These are phyloP conservation scores for Grifola frondosa DNA, from an alignment of 1,284 basidiomycete species.

Conservation along the genomic window DNA sequence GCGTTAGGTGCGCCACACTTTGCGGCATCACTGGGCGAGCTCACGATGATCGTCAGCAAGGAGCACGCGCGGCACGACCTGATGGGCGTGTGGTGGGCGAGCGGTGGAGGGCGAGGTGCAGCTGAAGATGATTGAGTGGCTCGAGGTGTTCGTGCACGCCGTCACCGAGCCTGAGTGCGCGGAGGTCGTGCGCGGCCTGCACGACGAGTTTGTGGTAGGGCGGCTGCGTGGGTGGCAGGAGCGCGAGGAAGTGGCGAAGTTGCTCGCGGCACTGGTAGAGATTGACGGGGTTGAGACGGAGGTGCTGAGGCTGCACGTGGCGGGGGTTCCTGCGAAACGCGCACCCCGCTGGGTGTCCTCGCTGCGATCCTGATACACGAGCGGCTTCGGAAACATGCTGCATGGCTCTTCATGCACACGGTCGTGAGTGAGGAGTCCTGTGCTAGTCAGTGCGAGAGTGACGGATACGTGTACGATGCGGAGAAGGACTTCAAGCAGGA, in stretches of 20 bases:
- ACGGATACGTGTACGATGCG: slow-evolving; percentile 30
- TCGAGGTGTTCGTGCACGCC: slow-evolving; percentile 58
- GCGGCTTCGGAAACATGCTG: too few species aligned
- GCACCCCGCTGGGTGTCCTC: slow-evolving; percentile 52
- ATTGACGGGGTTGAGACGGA: slow-evolving; percentile 30
- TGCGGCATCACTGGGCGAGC: slow-evolving; percentile 86
- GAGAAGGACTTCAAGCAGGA: slow-evolving; percentile 32
- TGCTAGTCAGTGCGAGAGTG: too few species aligned
- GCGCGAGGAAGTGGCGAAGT: slow-evolving; percentile 67
- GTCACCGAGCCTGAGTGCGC: slow-evolving; percentile 51
- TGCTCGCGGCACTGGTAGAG: slow-evolving; percentile 42
- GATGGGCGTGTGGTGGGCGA: slow-evolving; percentile 70
- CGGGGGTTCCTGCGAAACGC: slow-evolving; percentile 71
- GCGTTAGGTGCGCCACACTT: slow-evolving; percentile 72
- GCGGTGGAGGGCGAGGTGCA: slow-evolving; percentile 71
- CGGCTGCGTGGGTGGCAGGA: slow-evolving; percentile 83
- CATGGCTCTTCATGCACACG: too few species aligned
- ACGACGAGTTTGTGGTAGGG: slow-evolving; percentile 52
- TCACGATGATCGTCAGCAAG: slow-evolving; percentile 83
- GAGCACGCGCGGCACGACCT: slow-evolving; percentile 73
- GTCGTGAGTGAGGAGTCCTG: too few species aligned
- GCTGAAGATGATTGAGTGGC: slow-evolving; percentile 63
- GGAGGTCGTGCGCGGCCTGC: slow-evolving; percentile 47
- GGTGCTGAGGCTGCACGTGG: slow-evolving; percentile 49
- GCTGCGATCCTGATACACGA: slow-evolving; percentile 45